phyloP scores from a whole-genome alignment of 768 basidiomycete species.

The Leccinum uliginosum region DNA sequence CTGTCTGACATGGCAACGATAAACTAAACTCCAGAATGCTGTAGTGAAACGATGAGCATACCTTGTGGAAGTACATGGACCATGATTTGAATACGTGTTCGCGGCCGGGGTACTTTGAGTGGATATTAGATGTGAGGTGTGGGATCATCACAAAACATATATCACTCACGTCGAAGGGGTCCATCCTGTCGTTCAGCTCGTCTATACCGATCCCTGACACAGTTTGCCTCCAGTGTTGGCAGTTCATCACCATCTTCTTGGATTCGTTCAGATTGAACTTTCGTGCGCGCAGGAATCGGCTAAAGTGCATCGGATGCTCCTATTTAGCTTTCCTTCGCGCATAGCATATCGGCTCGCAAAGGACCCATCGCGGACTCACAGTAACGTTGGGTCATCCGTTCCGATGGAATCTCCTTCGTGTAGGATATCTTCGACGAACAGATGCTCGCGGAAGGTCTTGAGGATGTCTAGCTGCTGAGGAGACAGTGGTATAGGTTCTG shows the following conservation, averaged over 20 bases:
- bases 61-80: slow-evolving; percentile 80
- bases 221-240: slow-evolving; percentile 64
- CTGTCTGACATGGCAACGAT: slow-evolving; percentile 40
- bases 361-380: slow-evolving; percentile 38
- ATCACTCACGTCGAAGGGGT: slow-evolving; percentile 64
- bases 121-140: neutral
- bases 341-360: neutral
- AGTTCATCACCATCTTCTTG: slow-evolving; percentile 62
- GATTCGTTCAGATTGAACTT: slow-evolving; percentile 56
- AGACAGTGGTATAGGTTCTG: slow-evolving; percentile 12
- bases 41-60: slow-evolving; percentile 20
- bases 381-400: slow-evolving; percentile 53
- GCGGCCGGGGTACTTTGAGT: slow-evolving; percentile 60
- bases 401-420: slow-evolving; percentile 60
- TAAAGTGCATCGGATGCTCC: slow-evolving; percentile 22
- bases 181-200: slow-evolving; percentile 53
- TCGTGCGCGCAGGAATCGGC: slow-evolving; percentile 75
- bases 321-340: slow-evolving; percentile 4
- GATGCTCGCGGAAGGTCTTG: slow-evolving; percentile 45
- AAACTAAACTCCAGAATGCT: neutral
- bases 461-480: slow-evolving; percentile 37
- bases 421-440: slow-evolving; percentile 51
- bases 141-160: neutral
- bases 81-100: slow-evolving; percentile 67
- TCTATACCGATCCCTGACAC: slow-evolving; percentile 65